Conservation (phyloP, 2,329 filamentous ascomycete genomes). For the Diaporthe sp. region DNA sequence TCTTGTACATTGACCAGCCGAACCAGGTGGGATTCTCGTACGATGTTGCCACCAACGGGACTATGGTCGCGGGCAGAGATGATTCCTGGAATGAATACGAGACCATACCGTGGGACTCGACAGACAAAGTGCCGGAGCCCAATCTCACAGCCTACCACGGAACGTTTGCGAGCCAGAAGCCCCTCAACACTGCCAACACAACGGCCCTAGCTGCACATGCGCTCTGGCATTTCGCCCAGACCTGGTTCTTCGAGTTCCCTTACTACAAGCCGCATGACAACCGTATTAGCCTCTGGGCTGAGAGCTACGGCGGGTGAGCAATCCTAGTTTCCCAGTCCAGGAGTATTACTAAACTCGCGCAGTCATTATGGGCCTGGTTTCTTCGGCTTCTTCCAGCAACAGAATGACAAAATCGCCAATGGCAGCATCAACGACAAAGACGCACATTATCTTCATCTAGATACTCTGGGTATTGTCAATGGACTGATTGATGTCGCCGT, state of each 20-base stretch:
- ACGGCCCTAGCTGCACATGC: conserved; percentile 66
- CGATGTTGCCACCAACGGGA: conserved; percentile 39
- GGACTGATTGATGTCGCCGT: conserved; percentile 67
- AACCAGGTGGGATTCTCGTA: conserved; percentile 45
- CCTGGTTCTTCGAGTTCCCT: conserved; percentile 68
- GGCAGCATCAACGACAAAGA: conserved; percentile 37
- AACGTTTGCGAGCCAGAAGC: conserved; percentile 54
- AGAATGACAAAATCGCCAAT: conserved; percentile 57
- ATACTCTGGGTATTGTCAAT: conserved; percentile 70
- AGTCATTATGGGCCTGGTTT: conserved; percentile 56
- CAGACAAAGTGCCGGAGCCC: conserved; percentile 51
- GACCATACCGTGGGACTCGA: conserved; percentile 50
- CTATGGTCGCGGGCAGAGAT: background rate
- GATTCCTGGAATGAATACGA: background rate
- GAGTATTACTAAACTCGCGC: background rate
- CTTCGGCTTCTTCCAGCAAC: conserved; percentile 58
- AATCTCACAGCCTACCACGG: conserved; percentile 56
- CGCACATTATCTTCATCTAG: conserved; percentile 50
- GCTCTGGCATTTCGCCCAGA: conserved; percentile 74
- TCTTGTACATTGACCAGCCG: conserved; percentile 75
- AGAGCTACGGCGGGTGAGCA: conserved; percentile 39
- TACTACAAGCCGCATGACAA: conserved; percentile 62
- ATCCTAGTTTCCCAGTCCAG: too few relatives aligned
- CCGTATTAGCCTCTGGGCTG: conserved; percentile 43
- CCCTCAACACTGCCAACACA: conserved; percentile 60